A percentile compares a stretch with the other conserved stretches of the same genome.
Evolutionary conservation across 306 rosid genomes (phyloP).

Genomic region (Sechiopsis laciniata): DNA sequence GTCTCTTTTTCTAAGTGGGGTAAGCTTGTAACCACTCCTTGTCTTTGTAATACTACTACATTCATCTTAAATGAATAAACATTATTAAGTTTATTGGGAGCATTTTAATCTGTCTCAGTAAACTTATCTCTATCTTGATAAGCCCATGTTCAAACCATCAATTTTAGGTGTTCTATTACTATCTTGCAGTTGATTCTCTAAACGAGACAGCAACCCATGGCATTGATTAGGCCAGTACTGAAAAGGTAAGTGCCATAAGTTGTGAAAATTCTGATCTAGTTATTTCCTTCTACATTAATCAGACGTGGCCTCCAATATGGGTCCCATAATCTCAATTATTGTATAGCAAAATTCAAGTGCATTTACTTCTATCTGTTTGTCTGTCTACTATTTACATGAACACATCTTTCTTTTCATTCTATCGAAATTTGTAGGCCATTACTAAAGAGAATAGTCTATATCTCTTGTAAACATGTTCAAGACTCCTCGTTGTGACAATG

Average conservation of each 20-base stretch:
- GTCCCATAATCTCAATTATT: too few relatives aligned
- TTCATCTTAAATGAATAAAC: not conserved
- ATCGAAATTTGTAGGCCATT: too few relatives aligned
- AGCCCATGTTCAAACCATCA: not conserved
- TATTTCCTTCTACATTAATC: too few relatives aligned
- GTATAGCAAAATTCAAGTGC: too few relatives aligned
- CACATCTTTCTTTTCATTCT: too few relatives aligned
- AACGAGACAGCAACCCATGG: not conserved
- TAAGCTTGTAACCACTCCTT: not conserved
- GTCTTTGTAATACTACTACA: not conserved
- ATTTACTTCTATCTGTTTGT: too few relatives aligned
- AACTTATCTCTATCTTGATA: not conserved
- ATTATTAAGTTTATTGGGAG: not conserved
- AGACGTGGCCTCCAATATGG: too few relatives aligned
- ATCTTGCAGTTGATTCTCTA: not conserved
- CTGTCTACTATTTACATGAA: too few relatives aligned
- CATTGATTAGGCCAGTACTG: not conserved
- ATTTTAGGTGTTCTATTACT: not conserved
- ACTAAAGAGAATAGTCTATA: too few relatives aligned
- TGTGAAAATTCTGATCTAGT: not conserved
- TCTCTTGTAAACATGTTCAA: too few relatives aligned
- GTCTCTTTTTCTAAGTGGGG: not conserved
- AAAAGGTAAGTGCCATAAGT: not conserved
- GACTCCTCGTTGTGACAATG: too few relatives aligned
- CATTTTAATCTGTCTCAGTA: not conserved